Evolutionary conservation across 257 asterid species (phyloP), one percentile per base, ranked within the genome.

Genomic region (Fraxinus americana): DNA sequence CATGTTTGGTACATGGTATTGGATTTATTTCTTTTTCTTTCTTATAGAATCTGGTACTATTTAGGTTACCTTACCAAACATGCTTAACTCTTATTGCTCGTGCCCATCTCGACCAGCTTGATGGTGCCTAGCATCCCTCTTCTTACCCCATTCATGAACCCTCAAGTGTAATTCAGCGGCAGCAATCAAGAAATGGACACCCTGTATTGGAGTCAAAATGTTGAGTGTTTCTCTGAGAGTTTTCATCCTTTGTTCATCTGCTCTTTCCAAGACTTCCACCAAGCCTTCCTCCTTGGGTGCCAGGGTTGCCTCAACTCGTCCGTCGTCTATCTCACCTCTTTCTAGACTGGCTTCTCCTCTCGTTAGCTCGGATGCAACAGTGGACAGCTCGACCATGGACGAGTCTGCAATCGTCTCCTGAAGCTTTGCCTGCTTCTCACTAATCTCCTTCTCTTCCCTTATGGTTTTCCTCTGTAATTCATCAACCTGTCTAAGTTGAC

Each of bases 91-190:
- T 61, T 10, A 63, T 63, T 27, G 35, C 21, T 23, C 4, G 35
- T 63, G 35, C 19, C 7, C 69, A 9, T 11, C 69, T 63, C 19
- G 1, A 63, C 69, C 19, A 63, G 69, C 32, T 63, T 63, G 69
- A 35, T 10, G 35, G 69, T 27, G 19, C 76, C 17, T 39, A 14
- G 41, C 84, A 32, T 84, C 90, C 32, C 39, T 79, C 78, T 39
- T 75, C 70, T 54, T 76, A 0, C 90, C 90, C 91, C 90, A 88
- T 2, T 88, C 88, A 73, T 88, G 91, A 66, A 82, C 8, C 79
- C 90, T 84, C 79, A 84, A 68, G 45, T 88, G 90, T 85, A 88
- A 78, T 35, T 88, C 90, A 34, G 90, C 86, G 9, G 90, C 91
- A 67, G 88, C 88, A 71, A 86, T 86, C 86, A 88, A 77, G 85